Base-by-base conservation (phyloP, 768 basidiomycete species). In the Macrolepiota albuminosa region DNA sequence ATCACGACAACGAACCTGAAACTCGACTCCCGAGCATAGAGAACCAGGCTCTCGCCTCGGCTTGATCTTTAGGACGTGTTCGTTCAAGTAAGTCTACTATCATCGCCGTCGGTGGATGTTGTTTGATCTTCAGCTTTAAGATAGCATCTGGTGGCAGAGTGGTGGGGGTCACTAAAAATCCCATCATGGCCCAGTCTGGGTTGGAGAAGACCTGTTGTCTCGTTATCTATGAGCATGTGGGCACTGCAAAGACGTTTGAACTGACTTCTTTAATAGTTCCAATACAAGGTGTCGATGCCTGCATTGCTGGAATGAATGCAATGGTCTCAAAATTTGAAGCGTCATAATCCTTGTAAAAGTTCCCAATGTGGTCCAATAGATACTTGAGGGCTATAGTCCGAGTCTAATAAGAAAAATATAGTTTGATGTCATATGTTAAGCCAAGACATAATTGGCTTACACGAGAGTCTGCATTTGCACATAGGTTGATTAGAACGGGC, bases 301-400 rank as follows among this genome's bases (percentile, higher is more conserved):
- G 76, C 3, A 84, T 65, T 3, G 93, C 86, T 1, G 96, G 96
- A 48, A 99, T 83, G 73, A 91, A 99, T 0, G 88, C 76, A 9
- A 89, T 68, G 29, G 85, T 74, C 4, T 76, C 72, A 63, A 84
- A 89, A 13, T 78, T 67, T 14, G 74, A 68, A n/a, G 84, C 78
- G 47, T 82, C 75, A 63, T 90, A 89, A 43, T 82, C 74, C 1
- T 72, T 67, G 67, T 91, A 95, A 58, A 81, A 81, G 0, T 75
- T 77, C 8, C 76, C 69, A 33, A 87, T 77, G 66, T 95, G 89
- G 54, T 92, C 87, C 48, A 95, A 72, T 36, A 98, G 79, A 73
- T 96, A 98, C 58, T 86, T 85, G 57, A 98, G 76, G 0, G 94
- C 93, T 10, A 75, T 71, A 6, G 75, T 66, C n/a, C 84, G 84